Base-by-base conservation (phyloP, 176 grass and related monocot species). In the Raddia guianensis region DNA sequence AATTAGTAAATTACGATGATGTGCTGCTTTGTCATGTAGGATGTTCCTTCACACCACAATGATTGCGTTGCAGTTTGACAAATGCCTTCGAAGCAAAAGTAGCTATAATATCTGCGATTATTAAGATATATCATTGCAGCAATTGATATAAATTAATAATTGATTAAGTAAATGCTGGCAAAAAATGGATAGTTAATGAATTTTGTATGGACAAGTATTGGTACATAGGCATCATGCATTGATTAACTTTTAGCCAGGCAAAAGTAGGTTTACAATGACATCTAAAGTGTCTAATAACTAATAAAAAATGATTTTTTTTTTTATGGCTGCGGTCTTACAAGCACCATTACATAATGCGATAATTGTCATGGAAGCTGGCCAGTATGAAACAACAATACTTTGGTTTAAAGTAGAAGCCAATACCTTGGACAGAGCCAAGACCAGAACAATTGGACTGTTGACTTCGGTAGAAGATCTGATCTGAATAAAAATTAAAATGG, bases 1-100 rank as follows among this genome's bases (percentile, higher is more conserved):
- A 73, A 86, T n/a, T n/a, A n/a, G n/a, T n/a, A n/a, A n/a, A n/a
- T 49, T 16, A 58, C 20, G 18, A 74, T 19, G 56, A 7, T 27
- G 48, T 55, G 21, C 64, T 73, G 32, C 9, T 51, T 79, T 79
- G 7, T 7, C 2, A 64, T 79, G 35, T 65, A 5, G 32, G 51
- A 70, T 34, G 6, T 35, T 52, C 66, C 43, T 68, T 7, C 4
- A 55, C 75, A 74, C 43, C n/a, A n/a, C 62, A 70, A 19, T 4
- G 8, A 3, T 40, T 52, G 47, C 7, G 32, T 72, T 73, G 21
- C 68, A 35, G 49, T 65, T 85, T 85, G 56, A 51, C 49, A 8
- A 15, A 44, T 65, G 2, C 8, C 15, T 20, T 54, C 12, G 6
- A 79, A 35, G 12, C 20, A 55, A 54, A 72, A 15, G 20, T 47